Base-by-base conservation (phyloP, 768 basidiomycete species). In the Dentipellis fragilis region DNA sequence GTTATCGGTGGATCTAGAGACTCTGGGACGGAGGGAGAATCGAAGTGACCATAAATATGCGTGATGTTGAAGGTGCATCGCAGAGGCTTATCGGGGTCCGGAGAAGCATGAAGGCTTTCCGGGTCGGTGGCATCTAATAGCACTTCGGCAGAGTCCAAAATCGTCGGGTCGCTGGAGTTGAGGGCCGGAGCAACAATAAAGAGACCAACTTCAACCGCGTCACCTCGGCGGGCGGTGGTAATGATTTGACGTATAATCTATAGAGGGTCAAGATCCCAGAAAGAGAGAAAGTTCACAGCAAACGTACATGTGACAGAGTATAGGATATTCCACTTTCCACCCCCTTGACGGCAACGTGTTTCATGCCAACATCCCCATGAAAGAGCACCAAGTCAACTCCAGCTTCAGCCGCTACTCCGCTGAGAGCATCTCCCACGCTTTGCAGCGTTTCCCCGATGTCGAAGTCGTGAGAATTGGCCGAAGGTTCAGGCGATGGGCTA, bases 391-490 rank as follows among this genome's bases (percentile, higher is more conserved):
- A 73, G 68, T 97, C 93, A 35, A 93, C 89, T n/a, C 85, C 88
- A 50, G 75, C 79, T 63, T 89, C 81, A 4, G 91, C 85, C 36
- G 90, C 90, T 42, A 83, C 75, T 11, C 92, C 93, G 64, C 90
- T 85, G 57, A 95, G 69, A 12, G 87, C 81, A 71, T 97, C 93
- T 10, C 91, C 93, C 9, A 93, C 84, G 65, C 80, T 85, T 70
- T 96, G 94, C 61, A 95, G 66, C 71, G 90, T 74, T 67, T 97
- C 93, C 21, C 89, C 93, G 39, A 96, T 81, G 70, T 97, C 93
- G 65, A 95, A 96, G 65, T 93, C 88, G 48, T 62, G 52, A 34
- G 49, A 54, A 29, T 58, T 58, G 11, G 62, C 47, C 45, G 52
- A 21, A 19, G 5, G 21, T n/a, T 52, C 52, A 39, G 59, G n/a